A percentile compares a stretch with the other conserved stretches of the same genome.
Conservation (phyloP, 176 grass and related monocot species). For the Oryza coarctata region DNA sequence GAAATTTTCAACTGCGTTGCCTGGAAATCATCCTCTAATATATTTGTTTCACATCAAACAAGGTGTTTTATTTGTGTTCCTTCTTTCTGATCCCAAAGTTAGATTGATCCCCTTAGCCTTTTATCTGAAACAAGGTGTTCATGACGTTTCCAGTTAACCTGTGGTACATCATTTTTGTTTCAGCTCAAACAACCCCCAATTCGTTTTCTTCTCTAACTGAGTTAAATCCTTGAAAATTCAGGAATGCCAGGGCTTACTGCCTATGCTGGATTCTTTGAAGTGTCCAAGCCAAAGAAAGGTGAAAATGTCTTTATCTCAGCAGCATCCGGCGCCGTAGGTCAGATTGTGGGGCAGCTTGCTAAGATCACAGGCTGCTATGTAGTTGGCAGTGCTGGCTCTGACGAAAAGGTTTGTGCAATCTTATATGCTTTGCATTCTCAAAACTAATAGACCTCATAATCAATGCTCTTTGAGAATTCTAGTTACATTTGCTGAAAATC, state of each 20-base stretch:
- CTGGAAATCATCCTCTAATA: background rate
- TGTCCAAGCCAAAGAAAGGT: slow-evolving; percentile 53
- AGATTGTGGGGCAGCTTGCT: slow-evolving; percentile 58
- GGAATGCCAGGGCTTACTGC: slow-evolving; percentile 59
- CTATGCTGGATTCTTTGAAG: slow-evolving; percentile 49
- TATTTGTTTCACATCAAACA: too few relatives aligned
- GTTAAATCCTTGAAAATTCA: background rate
- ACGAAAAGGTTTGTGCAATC: slow-evolving; percentile 41
- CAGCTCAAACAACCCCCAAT: too few relatives aligned
- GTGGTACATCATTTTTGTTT: too few relatives aligned
- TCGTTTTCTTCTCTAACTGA: background rate
- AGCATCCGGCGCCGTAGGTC: slow-evolving; percentile 52
- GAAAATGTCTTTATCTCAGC: slow-evolving; percentile 57
- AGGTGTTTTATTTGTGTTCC: too few relatives aligned
- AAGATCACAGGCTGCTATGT: slow-evolving; percentile 61
- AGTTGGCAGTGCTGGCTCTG: slow-evolving; percentile 48
- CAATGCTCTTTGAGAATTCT: too few relatives aligned
- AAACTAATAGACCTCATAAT: background rate
- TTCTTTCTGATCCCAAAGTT: too few relatives aligned
- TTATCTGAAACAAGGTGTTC: background rate
- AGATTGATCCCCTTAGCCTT: background rate
- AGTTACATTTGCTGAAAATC: background rate
- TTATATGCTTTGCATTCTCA: background rate
- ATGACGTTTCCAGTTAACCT: too few relatives aligned
- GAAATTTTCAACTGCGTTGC: background rate